phyloP scores from a whole-genome alignment of 108 stramenopile genomes.

The Seminavis robusta region DNA sequence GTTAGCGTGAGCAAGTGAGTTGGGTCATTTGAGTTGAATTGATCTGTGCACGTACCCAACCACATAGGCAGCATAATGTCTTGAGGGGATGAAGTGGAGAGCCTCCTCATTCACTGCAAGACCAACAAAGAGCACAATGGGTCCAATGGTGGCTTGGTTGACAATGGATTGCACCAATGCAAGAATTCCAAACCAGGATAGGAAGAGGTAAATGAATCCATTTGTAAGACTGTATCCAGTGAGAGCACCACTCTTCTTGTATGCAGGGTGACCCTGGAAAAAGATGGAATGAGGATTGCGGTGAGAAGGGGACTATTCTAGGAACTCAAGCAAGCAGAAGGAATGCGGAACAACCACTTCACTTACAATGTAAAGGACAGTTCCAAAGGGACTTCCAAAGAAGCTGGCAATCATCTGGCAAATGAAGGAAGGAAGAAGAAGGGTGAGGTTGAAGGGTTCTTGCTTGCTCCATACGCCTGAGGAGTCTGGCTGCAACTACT shows the following conservation, averaged over 20 bases:
- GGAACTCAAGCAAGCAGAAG: not conserved
- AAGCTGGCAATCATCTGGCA: too few species aligned
- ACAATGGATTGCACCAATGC: slow-evolving; percentile 26
- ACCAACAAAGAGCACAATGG: slow-evolving; percentile 60
- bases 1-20: not conserved
- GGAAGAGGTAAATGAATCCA: slow-evolving; percentile 42
- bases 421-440: too few species aligned
- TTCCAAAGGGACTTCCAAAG: slow-evolving; percentile 64
- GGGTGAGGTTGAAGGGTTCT: too few species aligned
- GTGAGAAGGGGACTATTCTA: not conserved
- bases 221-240: slow-evolving; percentile 52
- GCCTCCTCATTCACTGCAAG: slow-evolving; percentile 22
- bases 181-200: slow-evolving; percentile 42
- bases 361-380: slow-evolving; percentile 31
- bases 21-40: not conserved
- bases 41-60: too few species aligned
- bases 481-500: too few species aligned
- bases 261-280: slow-evolving; percentile 59
- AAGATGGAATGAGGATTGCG: not conserved
- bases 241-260: slow-evolving; percentile 55
- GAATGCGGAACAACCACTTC: not conserved
- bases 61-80: slow-evolving; percentile 23
- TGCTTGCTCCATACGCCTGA: too few species aligned
- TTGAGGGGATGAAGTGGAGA: slow-evolving; percentile 18
- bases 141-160: slow-evolving; percentile 33